Conservation (phyloP, 2,329 filamentous ascomycete genomes). For the Blumeriella jaapii region DNA sequence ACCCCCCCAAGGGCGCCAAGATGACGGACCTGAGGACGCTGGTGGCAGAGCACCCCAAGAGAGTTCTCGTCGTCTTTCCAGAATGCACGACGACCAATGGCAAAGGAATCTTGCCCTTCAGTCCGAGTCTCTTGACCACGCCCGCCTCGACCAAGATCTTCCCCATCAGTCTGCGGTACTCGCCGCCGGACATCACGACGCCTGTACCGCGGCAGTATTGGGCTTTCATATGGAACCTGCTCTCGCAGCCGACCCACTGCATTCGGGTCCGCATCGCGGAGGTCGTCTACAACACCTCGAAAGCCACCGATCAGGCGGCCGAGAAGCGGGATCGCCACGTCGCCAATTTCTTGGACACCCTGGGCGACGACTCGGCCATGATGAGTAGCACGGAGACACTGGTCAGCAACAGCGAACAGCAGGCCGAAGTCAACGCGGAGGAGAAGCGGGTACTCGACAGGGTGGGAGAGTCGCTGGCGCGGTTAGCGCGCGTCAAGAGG, state of each 20-base stretch:
- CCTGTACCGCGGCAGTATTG: constrained; percentile 66
- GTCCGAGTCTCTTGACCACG: constrained; percentile 60
- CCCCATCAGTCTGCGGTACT: constrained; percentile 82
- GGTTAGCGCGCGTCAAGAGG: constrained; percentile 76
- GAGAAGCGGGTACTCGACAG: constrained; percentile 65
- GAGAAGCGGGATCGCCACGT: constrained; percentile 27
- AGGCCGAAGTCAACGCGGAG: constrained; percentile 28
- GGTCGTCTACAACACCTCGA: constrained; percentile 44
- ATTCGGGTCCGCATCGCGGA: constrained; percentile 87
- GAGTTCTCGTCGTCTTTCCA: constrained; percentile 78
- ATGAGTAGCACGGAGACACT: constrained; percentile 25
- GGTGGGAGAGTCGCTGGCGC: constrained; percentile 75
- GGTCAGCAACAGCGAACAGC: constrained; percentile 20
- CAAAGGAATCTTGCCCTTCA: constrained; percentile 75
- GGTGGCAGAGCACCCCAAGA: constrained; percentile 54
- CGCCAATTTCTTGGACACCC: constrained; percentile 21
- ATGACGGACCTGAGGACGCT: constrained; percentile 54
- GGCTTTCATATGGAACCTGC: constrained; percentile 73
- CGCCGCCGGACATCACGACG: constrained; percentile 80
- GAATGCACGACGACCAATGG: constrained; percentile 94
- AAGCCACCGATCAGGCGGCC: constrained; percentile 17
- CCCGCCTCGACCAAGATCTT: constrained; percentile 66
- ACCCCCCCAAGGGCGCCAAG: constrained; percentile 34
- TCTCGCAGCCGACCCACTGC: constrained; percentile 75
- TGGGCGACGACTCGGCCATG: constrained; percentile 21